Base-by-base conservation (phyloP, 805 yeast species). In the Suhomyces tanzawaensis region DNA sequence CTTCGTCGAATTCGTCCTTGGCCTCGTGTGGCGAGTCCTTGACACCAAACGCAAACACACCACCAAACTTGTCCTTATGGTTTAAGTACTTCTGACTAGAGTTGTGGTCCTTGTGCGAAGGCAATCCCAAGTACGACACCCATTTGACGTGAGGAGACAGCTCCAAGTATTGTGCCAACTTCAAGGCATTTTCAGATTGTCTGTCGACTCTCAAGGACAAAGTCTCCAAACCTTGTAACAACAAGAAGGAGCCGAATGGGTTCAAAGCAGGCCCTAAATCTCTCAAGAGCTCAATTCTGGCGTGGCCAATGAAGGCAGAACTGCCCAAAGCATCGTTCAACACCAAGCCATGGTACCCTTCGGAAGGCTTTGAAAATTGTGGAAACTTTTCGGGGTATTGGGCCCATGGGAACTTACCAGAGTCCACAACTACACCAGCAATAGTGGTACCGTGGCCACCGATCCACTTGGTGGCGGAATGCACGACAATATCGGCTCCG, bases 381-480 rank as follows among this genome's bases (percentile, higher is more conserved):
- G 98, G 97, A 74, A 76, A 93, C 63, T 82, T 85, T 56, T 84
- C 81, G 31, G 93, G 91, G 66, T 85, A 77, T 46, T 86, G 77
- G 41, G 76, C 71, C 90, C 95, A 91, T 55, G 91, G 95, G 74
- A 91, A 91, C 35, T 85, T 90, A 50, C 97, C 96, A 25, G 89
- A 79, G 61, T 91, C 96, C 33, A 91, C 74, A 48, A 91, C 74
- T 37, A 82, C 85, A 72, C 98, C 98, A 37, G 85, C 97, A 62
- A 90, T 82, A 30, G 96, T 87, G 40, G 85, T 88, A 58, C 98
- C 97, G 59, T 90, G 97, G 42, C 97, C 98, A 47, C 95, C 95
- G 49, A 90, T 90, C 96, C 96, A 91, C 65, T 90, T 90, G 42
- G 98, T 90, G 39, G 96, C 96, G 44, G 96, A 89, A 64, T 90